Base-by-base conservation (phyloP, 257 asterid genomes). In the Fraxinus pennsylvanica region DNA sequence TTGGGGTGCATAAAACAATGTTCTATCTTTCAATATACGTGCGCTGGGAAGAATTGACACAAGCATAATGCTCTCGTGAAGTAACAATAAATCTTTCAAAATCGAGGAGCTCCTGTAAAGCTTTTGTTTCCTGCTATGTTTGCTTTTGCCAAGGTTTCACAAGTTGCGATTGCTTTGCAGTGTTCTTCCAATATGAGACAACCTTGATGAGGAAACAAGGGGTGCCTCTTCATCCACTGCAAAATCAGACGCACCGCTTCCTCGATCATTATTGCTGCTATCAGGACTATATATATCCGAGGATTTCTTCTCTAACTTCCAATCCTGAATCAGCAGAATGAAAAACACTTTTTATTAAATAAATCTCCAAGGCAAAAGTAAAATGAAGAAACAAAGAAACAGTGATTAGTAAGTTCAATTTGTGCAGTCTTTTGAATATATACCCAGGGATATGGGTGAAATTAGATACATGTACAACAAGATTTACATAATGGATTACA, bases 301-400 rank as follows among this genome's bases (percentile, higher is more conserved):
- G n/a, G 91, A 87, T 87, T 86, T 90, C 91, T 90, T 91, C 76
- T 90, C 95, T 82, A 91, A 79, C 87, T 90, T 86, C 77, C 86
- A 80, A 68, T 90, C 97, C 97, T 91, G 91, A 33, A 57, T 52
- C 5, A 27, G 67, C 27, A 38, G 19, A 19, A 19, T 27, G 30
- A 67, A 35, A 61, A 12, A 22, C 43, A 61, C 9, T 22, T 15
- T 9, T 61, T 8, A 22, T 22, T 61, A 61, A 22, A 15, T 33
- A 22, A 21, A 61, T 61, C 65, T 22, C 0, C 41, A 66, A 0
- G 68, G 0, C 66, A 33, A 68, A 73, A 9, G 17, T 25, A 9
- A 5, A 57, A 30, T 3, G 45, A 63, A 71, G 19, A 36, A 15
- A 35, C 13, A 50, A 54, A 71, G 19, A 36, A 15, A 35, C 13